Conservation (phyloP, 2,329 filamentous ascomycete genomes). For the Phyllosticta capitalensis region DNA sequence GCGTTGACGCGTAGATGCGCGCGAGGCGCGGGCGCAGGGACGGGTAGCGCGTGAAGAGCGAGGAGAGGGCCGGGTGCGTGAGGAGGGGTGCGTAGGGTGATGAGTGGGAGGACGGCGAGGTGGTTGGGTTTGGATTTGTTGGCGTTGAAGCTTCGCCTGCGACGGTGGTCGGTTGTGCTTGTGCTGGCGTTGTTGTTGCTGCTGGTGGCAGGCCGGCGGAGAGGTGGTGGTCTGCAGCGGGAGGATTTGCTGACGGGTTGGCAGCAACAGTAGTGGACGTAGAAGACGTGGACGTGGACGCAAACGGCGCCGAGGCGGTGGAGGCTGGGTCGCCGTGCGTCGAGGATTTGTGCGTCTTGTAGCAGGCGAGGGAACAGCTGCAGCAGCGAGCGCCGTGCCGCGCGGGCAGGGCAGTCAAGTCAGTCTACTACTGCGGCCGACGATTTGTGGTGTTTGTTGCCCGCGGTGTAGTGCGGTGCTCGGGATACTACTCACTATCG, state of each 20-base stretch:
- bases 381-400: background rate
- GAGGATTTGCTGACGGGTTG: background rate
- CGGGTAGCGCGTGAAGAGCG: background rate
- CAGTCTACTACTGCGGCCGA: background rate
- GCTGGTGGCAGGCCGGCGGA: background rate
- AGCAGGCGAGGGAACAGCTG: slow-evolving; percentile 9
- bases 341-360: slow-evolving; percentile 8
- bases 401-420: background rate
- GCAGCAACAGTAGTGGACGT: background rate
- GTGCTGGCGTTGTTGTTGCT: background rate
- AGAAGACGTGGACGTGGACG: background rate
- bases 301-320: background rate
- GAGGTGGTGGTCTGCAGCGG: background rate
- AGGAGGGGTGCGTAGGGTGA: background rate
- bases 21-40: slow-evolving; percentile 1
- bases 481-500: background rate
- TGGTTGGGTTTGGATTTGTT: background rate
- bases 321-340: background rate
- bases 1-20: slow-evolving; percentile 5
- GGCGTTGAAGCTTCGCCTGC: too few species aligned
- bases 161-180: too few species aligned
- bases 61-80: background rate
- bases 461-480: background rate
- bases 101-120: background rate
- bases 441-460: background rate